Percentiles rank a stretch among this genome's conserved stretches.
phyloP scores from a whole-genome alignment of 1,284 basidiomycete species.

The Fomitopsis pinicola region DNA sequence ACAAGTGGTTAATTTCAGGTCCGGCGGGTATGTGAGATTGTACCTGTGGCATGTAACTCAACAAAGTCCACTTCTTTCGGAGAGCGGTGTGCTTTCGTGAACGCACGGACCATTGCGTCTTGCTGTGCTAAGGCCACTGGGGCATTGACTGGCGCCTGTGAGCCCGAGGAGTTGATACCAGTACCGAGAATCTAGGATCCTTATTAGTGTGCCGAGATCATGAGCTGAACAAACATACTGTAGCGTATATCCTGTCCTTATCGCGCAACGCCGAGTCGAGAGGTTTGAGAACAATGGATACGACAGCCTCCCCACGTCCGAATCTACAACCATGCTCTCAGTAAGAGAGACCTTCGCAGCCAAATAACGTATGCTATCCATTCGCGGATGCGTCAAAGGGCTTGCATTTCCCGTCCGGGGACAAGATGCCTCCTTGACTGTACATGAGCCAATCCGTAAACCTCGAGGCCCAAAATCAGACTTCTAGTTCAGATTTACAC shows the following conservation, averaged over 20 bases:
- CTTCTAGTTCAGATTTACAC: too few relatives aligned
- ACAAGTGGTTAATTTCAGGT: background rate
- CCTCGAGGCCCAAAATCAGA: background rate
- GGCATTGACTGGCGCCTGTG: conserved; percentile 31
- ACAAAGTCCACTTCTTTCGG: conserved; percentile 43
- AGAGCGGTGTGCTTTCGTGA: conserved; percentile 21
- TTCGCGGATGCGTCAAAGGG: conserved; percentile 45
- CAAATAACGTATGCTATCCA: conserved; percentile 26
- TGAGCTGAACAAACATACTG: conserved; percentile 7
- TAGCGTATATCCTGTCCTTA: conserved; percentile 23
- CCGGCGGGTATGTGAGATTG: too few relatives aligned
- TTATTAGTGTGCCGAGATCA: background rate
- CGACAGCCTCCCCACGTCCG: conserved; percentile 20
- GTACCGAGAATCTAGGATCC: conserved; percentile 35
- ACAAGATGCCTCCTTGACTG: conserved; percentile 32
- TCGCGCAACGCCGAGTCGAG: conserved; percentile 22
- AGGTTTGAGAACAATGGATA: conserved; percentile 23
- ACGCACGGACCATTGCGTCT: conserved; percentile 31
- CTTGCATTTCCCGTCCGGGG: conserved; percentile 42
- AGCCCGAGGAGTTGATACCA: conserved; percentile 34
- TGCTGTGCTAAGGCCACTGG: conserved; percentile 34
- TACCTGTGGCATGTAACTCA: conserved; percentile 46
- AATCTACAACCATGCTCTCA: conserved; percentile 13
- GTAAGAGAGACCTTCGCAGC: too few relatives aligned
- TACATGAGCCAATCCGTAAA: conserved; percentile 24